phyloP scores from a whole-genome alignment of 1,139 yeast species.

The Saccharomyces uvarum region DNA sequence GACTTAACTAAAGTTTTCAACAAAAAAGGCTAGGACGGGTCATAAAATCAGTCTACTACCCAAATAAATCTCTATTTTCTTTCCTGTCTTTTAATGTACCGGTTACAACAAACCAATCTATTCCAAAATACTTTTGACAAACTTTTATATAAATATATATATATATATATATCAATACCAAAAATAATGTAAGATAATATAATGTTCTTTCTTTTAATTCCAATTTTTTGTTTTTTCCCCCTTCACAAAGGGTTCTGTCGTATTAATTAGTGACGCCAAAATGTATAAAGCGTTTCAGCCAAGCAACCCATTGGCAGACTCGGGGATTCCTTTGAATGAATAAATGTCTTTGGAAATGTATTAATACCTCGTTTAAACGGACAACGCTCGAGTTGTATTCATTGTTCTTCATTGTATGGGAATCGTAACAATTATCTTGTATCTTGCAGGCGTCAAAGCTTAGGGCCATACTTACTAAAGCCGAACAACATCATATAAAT shows the following conservation, averaged over 20 bases:
- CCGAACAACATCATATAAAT: too few relatives aligned
- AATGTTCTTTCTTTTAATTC: not conserved
- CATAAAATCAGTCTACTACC: not conserved
- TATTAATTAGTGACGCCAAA: not conserved
- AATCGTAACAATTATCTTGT: too few relatives aligned
- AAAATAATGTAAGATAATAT: not conserved
- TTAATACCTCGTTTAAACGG: too few relatives aligned
- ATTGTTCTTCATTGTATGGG: too few relatives aligned
- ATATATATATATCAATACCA: not conserved
- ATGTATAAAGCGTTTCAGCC: not conserved
- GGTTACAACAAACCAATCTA: not conserved
- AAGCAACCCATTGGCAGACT: too few relatives aligned
- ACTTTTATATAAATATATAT: not conserved
- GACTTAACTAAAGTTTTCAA: slow-evolving; percentile 9
- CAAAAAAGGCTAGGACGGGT: slow-evolving; percentile 6
- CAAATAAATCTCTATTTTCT: not conserved
- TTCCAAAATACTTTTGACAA: not conserved
- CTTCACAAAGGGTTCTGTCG: not conserved
- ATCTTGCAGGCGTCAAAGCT: too few relatives aligned
- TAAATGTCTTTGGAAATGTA: too few relatives aligned
- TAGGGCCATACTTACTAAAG: too few relatives aligned
- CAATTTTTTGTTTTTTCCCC: not conserved
- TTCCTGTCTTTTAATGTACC: not conserved
- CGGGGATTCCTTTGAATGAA: too few relatives aligned
- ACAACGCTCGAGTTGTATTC: too few relatives aligned